Base-by-base conservation (phyloP, 2,329 filamentous ascomycete genomes). In the Trichoderma cornu-damae region DNA sequence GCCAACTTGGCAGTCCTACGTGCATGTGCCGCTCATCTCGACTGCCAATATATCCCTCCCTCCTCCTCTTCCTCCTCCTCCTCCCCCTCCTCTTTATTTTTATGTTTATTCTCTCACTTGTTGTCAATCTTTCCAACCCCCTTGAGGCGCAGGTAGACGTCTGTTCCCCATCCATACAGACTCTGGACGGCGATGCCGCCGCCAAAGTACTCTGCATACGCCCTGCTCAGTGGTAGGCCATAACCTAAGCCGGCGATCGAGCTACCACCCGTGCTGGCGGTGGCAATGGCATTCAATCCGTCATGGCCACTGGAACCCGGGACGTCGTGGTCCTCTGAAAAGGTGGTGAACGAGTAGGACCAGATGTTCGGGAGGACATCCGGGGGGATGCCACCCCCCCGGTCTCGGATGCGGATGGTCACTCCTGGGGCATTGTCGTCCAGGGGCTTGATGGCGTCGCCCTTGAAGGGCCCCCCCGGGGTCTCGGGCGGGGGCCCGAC, bases 151-250 rank as follows among this genome's bases (percentile, higher is more conserved):
- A 88, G 69, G 65, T 88, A 88, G 1, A 88, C 85, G 67, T 88
- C 85, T 5, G 83, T 85, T 3, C 83, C 94, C 94, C 94, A 99
- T 3, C 94, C 93, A 77, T 90, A 94, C 46, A 97, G 73, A 69
- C 90, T 96, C 78, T 99, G 93, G n/a, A 99, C 86, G 4, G 86
- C 86, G 59, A 99, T 94, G 2, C 92, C 92, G 0, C 94, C 94
- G 2, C 94, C 94, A 77, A 99, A 99, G 67, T 97, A 99, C 75
- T 99, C 93, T 0, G 94, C 94, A 68, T 99, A 99, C 0, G 94
- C 93, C 61, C 94, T 81, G 53, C 91, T 91, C 20, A 99, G 74
- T 1, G 94, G 94, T 61, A 99, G 70, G 0, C 94, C 94, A 69
- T 99, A 99, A 1, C 94, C 94, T 48, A 99, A 73, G 0, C 94